Evolutionary conservation across 352 stramenopile genomes (phyloP), one percentile per base, ranked within the genome.

Genomic region (Phytophthora lateralis): DNA sequence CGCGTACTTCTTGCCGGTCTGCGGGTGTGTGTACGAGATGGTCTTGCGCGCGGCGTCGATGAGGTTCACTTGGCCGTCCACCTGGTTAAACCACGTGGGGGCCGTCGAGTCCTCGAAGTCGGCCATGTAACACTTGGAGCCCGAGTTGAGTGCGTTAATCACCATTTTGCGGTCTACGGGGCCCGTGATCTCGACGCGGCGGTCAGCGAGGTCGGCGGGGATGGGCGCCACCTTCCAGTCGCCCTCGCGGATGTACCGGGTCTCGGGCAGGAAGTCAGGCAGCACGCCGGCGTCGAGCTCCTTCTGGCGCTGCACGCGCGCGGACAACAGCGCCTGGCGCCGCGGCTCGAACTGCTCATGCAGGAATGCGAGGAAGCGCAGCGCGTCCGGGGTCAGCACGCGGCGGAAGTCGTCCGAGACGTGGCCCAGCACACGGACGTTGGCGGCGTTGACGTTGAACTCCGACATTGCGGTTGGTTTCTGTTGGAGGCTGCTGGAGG

Each of bases 131-230:
- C 80, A 93, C 80, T 92, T 95, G 45, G 93, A 88, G 53, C 95
- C 95, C 60, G 82, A 97, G 78, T 98, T 98, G 55, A 98, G 79
- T 10, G 92, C 96, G 73, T 98, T 98, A 63, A 98, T 98, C 6
- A 98, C 91, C 96, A 99, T 99, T 82, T 99, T 98, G 30, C 95
- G 88, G 80, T 98, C 90, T 26, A 98, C 89, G 3, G 93, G 93
- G 44, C 95, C 95, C 20, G 95, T 98, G 67, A 98, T 98, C 76
- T 98, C 95, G 27, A 98, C 94, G 48, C 95, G 87, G 48, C 95
- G 88, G 76, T 98, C 93, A 38, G 86, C 66, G 24, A 98, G 60
- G 70, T 98, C 91, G 7, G 69, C 68, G 1, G 93, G 93, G 66
- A 95, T 91, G 14, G 78, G 70, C 41, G 82, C 82, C 26, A 91